Conservation (phyloP, 495 filamentous ascomycete genomes). For the Podospora pseudoanserina region DNA sequence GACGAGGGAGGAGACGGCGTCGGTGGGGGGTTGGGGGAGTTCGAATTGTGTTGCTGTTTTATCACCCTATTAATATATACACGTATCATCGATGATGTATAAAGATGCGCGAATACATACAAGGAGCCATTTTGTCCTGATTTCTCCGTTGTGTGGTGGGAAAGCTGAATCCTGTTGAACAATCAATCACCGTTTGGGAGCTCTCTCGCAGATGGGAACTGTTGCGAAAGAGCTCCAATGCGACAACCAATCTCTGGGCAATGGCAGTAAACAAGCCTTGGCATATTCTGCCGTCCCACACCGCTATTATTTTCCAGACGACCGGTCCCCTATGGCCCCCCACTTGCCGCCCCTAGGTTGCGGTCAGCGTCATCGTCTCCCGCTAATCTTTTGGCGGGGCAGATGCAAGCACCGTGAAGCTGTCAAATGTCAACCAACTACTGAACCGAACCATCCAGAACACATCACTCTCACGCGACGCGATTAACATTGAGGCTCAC, state of each 20-base stretch:
- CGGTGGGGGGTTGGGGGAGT: conserved; percentile 70
- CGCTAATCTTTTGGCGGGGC: conserved; percentile 10
- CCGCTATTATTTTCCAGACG: conserved; percentile 10
- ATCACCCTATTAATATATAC: conserved; percentile 7
- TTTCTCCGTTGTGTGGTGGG: not conserved
- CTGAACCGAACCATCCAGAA: not conserved
- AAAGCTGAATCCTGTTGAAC: not conserved
- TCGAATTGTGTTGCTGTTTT: conserved; percentile 61
- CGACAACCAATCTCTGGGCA: conserved; percentile 8
- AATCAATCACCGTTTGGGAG: not conserved
- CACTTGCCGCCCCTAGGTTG: not conserved
- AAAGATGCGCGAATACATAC: conserved; percentile 21
- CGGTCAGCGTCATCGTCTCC: not conserved
- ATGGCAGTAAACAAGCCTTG: conserved; percentile 16
- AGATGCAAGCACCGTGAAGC: not conserved
- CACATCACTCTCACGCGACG: not conserved
- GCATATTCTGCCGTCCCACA: conserved; percentile 11
- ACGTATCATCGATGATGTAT: not conserved
- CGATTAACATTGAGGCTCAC: not conserved
- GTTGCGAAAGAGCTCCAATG: conserved; percentile 12
- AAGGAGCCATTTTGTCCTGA: conserved; percentile 35
- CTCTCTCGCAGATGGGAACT: not conserved
- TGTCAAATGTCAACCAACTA: not conserved
- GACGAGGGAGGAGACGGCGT: conserved; percentile 80
- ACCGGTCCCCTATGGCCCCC: not conserved